These are phyloP conservation scores for Cicer cuneatum DNA, from an alignment of 306 rosid genomes.

Conservation along the genomic window DNA sequence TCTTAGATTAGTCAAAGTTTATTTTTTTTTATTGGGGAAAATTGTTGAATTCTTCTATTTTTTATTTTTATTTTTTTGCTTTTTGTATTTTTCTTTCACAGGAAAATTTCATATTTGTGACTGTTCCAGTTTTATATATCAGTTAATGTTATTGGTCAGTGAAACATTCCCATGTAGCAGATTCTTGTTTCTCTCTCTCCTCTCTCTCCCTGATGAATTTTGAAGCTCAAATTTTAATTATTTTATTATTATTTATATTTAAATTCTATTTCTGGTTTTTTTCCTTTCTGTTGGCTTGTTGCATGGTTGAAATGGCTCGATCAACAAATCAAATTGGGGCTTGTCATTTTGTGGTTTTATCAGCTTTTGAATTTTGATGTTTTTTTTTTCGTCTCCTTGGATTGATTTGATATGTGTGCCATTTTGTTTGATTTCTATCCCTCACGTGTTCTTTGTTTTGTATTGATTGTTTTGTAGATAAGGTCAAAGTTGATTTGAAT, in stretches of 20 bases:
- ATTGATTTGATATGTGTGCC: constrained; percentile 32
- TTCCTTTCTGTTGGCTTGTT: background rate
- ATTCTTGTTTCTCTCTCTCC: background rate
- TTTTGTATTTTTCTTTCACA: too few species aligned
- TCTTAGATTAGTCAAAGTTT: constrained; percentile 32
- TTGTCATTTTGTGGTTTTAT: constrained; percentile 50
- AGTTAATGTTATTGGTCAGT: background rate
- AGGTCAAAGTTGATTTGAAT: constrained; percentile 53
- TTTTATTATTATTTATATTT: background rate
- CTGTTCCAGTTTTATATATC: background rate
- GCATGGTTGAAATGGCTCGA: constrained; percentile 40
- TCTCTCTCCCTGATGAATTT: background rate
- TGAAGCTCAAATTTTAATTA: constrained; percentile 13
- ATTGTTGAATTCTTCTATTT: background rate
- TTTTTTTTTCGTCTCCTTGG: constrained; percentile 14
- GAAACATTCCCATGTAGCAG: background rate
- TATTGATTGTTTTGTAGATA: constrained; percentile 45
- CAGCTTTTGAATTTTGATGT: constrained; percentile 44
- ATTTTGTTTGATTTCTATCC: constrained; percentile 44
- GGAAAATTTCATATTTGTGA: too few species aligned
- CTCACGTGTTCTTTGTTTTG: constrained; percentile 36
- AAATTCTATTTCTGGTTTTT: background rate
- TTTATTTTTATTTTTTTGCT: too few species aligned
- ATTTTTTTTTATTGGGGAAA: background rate
- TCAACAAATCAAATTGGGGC: constrained; percentile 29